A percentile compares a stretch with the other conserved stretches of the same genome.
phyloP scores from a whole-genome alignment of 495 filamentous ascomycete species.

The Daldinia concentrica region DNA sequence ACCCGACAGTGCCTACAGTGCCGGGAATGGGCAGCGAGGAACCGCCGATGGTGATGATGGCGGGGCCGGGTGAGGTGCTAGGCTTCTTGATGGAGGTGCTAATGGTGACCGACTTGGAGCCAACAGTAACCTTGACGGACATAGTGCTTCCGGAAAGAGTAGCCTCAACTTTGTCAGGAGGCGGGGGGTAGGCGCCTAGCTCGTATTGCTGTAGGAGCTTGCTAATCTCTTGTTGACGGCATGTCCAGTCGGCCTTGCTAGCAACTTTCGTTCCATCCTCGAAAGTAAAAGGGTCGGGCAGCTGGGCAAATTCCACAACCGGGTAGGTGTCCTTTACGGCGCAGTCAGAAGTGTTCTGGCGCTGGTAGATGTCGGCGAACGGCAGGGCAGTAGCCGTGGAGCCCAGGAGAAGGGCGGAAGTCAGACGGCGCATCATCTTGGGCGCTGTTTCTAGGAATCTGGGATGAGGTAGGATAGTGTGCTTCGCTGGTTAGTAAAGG shows the following conservation, averaged over 20 bases:
- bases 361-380: slow-evolving; percentile 55
- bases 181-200: slow-evolving; percentile 59
- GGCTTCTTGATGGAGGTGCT: slow-evolving; percentile 52
- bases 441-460: slow-evolving; percentile 7
- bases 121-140: slow-evolving; percentile 55
- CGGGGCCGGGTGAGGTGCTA: slow-evolving; percentile 54
- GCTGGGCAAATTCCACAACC: slow-evolving; percentile 49
- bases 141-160: slow-evolving; percentile 44
- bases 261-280: slow-evolving; percentile 55
- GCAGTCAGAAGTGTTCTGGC: slow-evolving; percentile 50
- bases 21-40: slow-evolving; percentile 58
- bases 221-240: slow-evolving; percentile 61
- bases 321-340: slow-evolving; percentile 41
- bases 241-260: slow-evolving; percentile 59
- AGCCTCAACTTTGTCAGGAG: slow-evolving; percentile 51
- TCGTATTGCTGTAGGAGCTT: slow-evolving; percentile 63
- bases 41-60: slow-evolving; percentile 60
- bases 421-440: slow-evolving; percentile 54
- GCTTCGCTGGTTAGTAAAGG: slow-evolving; percentile 27
- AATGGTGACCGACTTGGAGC: slow-evolving; percentile 60
- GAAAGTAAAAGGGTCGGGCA: slow-evolving; percentile 64
- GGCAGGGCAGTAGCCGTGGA: slow-evolving; percentile 53
- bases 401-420: slow-evolving; percentile 54
- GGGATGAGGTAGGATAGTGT: slow-evolving; percentile 12
- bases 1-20: slow-evolving; percentile 58